Conservation (phyloP, 805 yeast species). For the Cyberlindnera veronae region DNA sequence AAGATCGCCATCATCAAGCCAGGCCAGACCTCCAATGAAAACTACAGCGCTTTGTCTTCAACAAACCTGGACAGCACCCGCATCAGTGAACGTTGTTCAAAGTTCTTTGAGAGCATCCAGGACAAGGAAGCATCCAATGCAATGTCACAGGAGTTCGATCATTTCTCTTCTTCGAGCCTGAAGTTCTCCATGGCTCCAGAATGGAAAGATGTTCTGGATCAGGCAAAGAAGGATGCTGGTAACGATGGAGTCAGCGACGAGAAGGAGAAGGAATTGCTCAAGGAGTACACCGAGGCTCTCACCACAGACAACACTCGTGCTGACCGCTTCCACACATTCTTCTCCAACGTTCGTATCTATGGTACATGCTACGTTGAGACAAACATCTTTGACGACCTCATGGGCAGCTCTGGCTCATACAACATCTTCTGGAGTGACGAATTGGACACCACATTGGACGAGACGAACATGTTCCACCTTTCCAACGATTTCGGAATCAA, state of each 20-base stretch:
- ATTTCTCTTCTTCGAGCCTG: not conserved
- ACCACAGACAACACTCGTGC: constrained; percentile 1
- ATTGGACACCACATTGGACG: constrained; percentile 4
- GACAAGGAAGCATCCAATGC: not conserved
- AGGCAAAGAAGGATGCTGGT: constrained; percentile 1
- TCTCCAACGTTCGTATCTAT: constrained; percentile 22
- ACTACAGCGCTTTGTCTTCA: constrained; percentile 4
- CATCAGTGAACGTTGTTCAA: constrained; percentile 10
- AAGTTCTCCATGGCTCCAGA: constrained; percentile 2
- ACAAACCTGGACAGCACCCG: not conserved
- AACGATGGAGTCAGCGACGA: not conserved
- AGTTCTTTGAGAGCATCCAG: constrained; percentile 10
- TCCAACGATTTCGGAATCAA: constrained; percentile 34
- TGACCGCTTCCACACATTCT: constrained; percentile 11
- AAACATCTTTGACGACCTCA: constrained; percentile 11
- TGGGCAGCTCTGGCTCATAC: constrained; percentile 1
- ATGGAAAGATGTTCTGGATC: constrained; percentile 3
- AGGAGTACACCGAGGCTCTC: constrained; percentile 3
- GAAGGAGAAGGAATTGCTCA: constrained; percentile 4
- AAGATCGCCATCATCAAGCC: constrained; percentile 7
- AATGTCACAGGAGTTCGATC: constrained; percentile 6
- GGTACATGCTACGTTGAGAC: constrained; percentile 21
- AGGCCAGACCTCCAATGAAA: constrained; percentile 11
- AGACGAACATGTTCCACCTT: constrained; percentile 8
- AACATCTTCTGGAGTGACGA: constrained; percentile 14